Percentiles rank a stretch among this genome's conserved stretches.
These are phyloP conservation scores for Mycena epipterygia DNA, from an alignment of 768 basidiomycete genomes.

Conservation along the genomic window DNA sequence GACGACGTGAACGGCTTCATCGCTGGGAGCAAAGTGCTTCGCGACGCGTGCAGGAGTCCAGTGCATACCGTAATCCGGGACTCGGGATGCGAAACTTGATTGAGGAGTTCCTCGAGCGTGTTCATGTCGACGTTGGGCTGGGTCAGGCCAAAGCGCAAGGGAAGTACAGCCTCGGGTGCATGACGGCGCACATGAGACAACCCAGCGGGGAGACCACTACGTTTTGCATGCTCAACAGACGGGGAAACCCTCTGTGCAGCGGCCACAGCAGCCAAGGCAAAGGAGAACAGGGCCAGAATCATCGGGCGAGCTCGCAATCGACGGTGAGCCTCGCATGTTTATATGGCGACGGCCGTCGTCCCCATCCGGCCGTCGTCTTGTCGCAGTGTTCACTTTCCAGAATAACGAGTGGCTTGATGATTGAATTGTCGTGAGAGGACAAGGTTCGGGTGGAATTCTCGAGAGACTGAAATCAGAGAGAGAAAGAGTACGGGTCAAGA, in stretches of 20 bases:
- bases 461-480: too few relatives aligned
- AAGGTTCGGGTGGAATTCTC: too few relatives aligned
- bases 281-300: slow-evolving; percentile 27
- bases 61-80: slow-evolving; percentile 65
- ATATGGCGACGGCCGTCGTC: too few relatives aligned
- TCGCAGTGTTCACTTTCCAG: too few relatives aligned
- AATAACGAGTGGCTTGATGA: too few relatives aligned
- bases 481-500: too few relatives aligned
- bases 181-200: slow-evolving; percentile 56
- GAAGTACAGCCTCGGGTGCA: slow-evolving; percentile 51
- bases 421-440: too few relatives aligned
- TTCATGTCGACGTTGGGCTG: slow-evolving; percentile 58
- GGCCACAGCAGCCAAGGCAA: slow-evolving; percentile 22
- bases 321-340: too few relatives aligned
- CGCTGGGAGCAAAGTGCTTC: slow-evolving; percentile 59
- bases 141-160: slow-evolving; percentile 62
- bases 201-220: slow-evolving; percentile 54
- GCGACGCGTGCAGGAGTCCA: slow-evolving; percentile 59
- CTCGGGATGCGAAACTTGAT: slow-evolving; percentile 64
- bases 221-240: slow-evolving; percentile 58
- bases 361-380: too few relatives aligned
- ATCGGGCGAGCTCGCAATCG: neutral
- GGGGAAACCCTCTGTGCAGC: slow-evolving; percentile 44
- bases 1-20: slow-evolving; percentile 57
- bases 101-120: slow-evolving; percentile 57